These are phyloP conservation scores for Spergularia marina DNA, from an alignment of 148 eudicot genomes.

Conservation along the genomic window DNA sequence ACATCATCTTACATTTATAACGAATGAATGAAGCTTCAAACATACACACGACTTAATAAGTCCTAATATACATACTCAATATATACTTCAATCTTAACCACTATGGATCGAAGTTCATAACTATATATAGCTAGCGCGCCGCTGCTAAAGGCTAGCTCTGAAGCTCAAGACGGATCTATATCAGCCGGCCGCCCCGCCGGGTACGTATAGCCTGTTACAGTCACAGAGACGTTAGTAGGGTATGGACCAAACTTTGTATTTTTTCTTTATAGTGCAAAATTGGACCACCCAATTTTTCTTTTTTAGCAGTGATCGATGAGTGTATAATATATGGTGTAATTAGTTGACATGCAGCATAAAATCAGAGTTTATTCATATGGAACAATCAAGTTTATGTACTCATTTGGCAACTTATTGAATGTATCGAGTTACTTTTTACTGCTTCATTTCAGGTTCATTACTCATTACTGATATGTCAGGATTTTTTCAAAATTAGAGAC, in stretches of 20 bases:
- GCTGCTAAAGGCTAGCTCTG: background rate
- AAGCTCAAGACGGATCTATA: constrained; percentile 23
- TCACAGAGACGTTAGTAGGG: constrained; percentile 6
- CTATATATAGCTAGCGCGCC: background rate
- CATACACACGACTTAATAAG: too few relatives aligned
- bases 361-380: background rate
- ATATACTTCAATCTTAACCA: too few relatives aligned
- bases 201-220: too few relatives aligned
- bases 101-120: background rate
- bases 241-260: constrained; percentile 28
- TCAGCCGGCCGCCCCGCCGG: background rate
- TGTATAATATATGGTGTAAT: constrained; percentile 16
- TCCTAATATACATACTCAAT: too few relatives aligned
- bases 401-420: background rate
- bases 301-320: constrained; percentile 15
- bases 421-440: too few relatives aligned
- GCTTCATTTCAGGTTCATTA: background rate
- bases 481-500: background rate
- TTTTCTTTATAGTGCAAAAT: constrained; percentile 14
- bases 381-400: background rate
- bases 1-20: too few relatives aligned
- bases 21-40: too few relatives aligned
- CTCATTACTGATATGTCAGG: too few relatives aligned
- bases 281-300: constrained; percentile 25
- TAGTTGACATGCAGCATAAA: constrained; percentile 5